A percentile compares a stretch with the other conserved stretches of the same genome.
Evolutionary conservation across 768 basidiomycete genomes (phyloP).

Genomic region (Tephrocybe sp.): DNA sequence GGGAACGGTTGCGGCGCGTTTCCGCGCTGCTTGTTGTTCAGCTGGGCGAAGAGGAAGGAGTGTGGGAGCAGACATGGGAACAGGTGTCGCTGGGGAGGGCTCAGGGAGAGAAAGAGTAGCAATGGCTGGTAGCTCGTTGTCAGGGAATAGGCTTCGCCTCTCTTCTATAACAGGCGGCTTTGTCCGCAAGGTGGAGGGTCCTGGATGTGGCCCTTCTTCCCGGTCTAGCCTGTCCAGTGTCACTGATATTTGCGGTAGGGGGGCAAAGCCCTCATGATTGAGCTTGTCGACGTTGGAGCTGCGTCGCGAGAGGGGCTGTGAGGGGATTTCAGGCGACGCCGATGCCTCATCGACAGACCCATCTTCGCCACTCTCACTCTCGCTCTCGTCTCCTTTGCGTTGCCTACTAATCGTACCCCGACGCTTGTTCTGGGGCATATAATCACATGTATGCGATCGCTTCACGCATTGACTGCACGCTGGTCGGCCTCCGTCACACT

Average conservation of each 20-base stretch:
- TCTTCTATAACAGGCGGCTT: conserved; percentile 30
- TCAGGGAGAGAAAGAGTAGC: conserved; percentile 65
- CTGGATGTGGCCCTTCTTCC: conserved; percentile 38
- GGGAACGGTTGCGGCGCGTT: conserved; percentile 67
- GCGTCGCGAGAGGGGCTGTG: conserved; percentile 44
- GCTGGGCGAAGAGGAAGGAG: conserved; percentile 64
- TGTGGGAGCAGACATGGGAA: conserved; percentile 60
- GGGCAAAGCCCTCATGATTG: conserved; percentile 34
- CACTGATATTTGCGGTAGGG: conserved; percentile 37
- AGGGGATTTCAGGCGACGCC: conserved; percentile 56
- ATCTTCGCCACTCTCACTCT: conserved; percentile 63
- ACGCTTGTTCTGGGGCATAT: conserved; percentile 74
- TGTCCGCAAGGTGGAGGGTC: conserved; percentile 37
- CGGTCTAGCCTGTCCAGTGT: conserved; percentile 47
- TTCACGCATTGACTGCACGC: conserved; percentile 82
- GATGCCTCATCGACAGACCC: conserved; percentile 50
- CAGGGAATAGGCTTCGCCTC: conserved; percentile 46
- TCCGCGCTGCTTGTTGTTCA: conserved; percentile 64
- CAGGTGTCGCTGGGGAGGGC: conserved; percentile 50
- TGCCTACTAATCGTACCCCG: conserved; percentile 52
- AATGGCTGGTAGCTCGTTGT: conserved; percentile 70
- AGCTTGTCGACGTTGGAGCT: conserved; percentile 46
- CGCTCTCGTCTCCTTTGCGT: conserved; percentile 65
- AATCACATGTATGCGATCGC: conserved; percentile 76
- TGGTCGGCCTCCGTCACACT: conserved; percentile 84